phyloP scores from a whole-genome alignment of 2,329 filamentous ascomycete genomes.

The Thelonectria discophora region DNA sequence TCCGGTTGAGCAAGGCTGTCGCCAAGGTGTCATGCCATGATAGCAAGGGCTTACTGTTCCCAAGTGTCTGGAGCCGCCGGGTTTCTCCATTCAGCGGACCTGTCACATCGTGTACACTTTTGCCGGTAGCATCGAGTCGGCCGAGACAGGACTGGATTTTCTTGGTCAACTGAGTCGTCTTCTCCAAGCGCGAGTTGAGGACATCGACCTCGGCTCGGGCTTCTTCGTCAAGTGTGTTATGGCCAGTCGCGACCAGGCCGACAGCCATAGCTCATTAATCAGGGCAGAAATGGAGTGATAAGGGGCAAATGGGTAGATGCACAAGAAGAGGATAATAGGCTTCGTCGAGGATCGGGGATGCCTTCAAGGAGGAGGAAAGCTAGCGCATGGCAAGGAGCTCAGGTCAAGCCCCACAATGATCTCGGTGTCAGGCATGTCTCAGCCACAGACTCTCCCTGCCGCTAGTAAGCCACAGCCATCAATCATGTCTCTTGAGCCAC shows the following conservation, averaged over 20 bases:
- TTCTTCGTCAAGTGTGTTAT: constrained; percentile 69
- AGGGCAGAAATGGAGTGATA: neutral
- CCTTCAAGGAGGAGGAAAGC: neutral
- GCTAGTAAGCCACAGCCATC: constrained; percentile 5
- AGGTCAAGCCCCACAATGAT: neutral
- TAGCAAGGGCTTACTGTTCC: constrained; percentile 65
- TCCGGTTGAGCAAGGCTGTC: constrained; percentile 27
- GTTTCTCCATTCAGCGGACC: constrained; percentile 94
- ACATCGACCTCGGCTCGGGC: constrained; percentile 75
- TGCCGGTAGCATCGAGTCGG: constrained; percentile 85
- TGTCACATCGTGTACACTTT: constrained; percentile 90
- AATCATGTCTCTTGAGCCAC: neutral
- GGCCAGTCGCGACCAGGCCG: constrained; percentile 56
- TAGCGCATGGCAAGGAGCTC: neutral
- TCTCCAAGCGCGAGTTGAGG: constrained; percentile 79
- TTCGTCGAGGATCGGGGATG: neutral
- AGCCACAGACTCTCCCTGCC: neutral
- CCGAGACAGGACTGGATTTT: constrained; percentile 91
- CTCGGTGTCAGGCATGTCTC: neutral
- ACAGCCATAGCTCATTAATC: constrained; percentile 56
- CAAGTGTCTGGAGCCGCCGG: constrained; percentile 85
- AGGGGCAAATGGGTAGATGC: neutral
- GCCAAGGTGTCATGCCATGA: neutral
- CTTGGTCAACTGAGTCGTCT: constrained; percentile 91
- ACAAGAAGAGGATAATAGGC: neutral